Base-by-base conservation (phyloP, 2,329 filamentous ascomycete species). In the Penicillium sclerotiorum region DNA sequence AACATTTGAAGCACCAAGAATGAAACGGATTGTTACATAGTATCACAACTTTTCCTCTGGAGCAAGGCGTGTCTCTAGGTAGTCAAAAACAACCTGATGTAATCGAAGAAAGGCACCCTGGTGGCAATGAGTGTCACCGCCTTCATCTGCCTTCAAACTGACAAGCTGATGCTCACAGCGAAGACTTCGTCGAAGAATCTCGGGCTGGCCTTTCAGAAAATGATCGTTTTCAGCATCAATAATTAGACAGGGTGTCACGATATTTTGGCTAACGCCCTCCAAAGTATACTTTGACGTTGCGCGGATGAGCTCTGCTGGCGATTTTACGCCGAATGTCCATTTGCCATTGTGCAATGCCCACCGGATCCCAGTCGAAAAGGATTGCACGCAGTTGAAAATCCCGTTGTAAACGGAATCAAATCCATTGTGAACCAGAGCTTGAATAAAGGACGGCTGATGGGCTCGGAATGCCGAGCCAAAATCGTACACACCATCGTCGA, bases 401-500 rank as follows among this genome's bases (percentile, higher is more conserved):
- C 15, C 36, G 32, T 47, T 25, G 17, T 15, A 39, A 35, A 18
- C 15, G 20, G 36, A 39, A 18, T 47, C 44, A 23, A 32, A 54
- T 45, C 45, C 27, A 5, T 22, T 32, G 13, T 48, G 37, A n/a
- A 54, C 22, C 1, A 50, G 47, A 1, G 1, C 45, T 44, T 54
- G 51, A 11, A 54, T 23, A 33, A 54, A 48, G 3, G 3, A 30
- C 9, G 51, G 51, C 44, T 54, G 51, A 6, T 38, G 12, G 2
- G 20, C 32, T 47, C 50, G 40, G 22, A 56, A 56, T 8, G 53
- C 47, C 13, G 40, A 49, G 1, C 54, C 54, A 35, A 57, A 54
- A 25, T 57, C 54, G 12, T 54, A 57, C 11, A 57, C 47, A 1
- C 54, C 54, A 45, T 54, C 54, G 21, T 57, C 46, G 5, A 57